Conservation (phyloP, 2,329 filamentous ascomycete species). For the Colletotrichum incanum region DNA sequence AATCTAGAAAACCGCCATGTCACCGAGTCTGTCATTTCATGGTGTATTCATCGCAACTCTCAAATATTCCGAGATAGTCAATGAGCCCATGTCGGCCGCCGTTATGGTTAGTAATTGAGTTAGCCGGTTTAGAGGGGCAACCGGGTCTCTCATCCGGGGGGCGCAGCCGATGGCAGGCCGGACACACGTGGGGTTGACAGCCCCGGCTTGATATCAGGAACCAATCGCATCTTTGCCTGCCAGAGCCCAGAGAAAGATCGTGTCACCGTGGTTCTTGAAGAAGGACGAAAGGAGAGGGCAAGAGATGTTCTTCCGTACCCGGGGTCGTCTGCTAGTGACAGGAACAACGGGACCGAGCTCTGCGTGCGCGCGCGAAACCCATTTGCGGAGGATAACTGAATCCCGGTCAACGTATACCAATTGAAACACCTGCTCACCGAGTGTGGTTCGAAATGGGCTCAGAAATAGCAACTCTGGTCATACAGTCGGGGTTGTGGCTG, state of each 20-base stretch:
- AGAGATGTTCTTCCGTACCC: background rate
- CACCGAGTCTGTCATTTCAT: background rate
- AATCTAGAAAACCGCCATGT: constrained; percentile 14
- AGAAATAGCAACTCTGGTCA: constrained; percentile 13
- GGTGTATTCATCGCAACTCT: background rate
- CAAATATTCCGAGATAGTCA: background rate
- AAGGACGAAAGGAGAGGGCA: background rate
- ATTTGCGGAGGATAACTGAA: constrained; percentile 2
- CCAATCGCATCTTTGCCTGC: constrained; percentile 33
- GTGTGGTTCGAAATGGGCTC: constrained; percentile 6
- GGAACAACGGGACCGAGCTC: constrained; percentile 28
- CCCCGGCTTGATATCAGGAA: constrained; percentile 23
- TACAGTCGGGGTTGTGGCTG: background rate
- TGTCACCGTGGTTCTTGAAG: constrained; percentile 20
- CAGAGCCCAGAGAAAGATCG: background rate
- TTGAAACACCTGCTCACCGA: constrained; percentile 23
- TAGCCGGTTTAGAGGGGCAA: background rate
- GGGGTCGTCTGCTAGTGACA: constrained; percentile 16
- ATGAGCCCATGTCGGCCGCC: constrained; percentile 20
- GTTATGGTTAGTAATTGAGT: constrained; percentile 10
- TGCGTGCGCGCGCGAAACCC: background rate
- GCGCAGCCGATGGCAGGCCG: constrained; percentile 31
- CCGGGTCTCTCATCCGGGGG: constrained; percentile 5
- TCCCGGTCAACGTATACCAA: constrained; percentile 6
- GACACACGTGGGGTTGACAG: constrained; percentile 17